Conservation (phyloP, 176 grass and related monocot genomes). For the Aegilops bicornis region DNA sequence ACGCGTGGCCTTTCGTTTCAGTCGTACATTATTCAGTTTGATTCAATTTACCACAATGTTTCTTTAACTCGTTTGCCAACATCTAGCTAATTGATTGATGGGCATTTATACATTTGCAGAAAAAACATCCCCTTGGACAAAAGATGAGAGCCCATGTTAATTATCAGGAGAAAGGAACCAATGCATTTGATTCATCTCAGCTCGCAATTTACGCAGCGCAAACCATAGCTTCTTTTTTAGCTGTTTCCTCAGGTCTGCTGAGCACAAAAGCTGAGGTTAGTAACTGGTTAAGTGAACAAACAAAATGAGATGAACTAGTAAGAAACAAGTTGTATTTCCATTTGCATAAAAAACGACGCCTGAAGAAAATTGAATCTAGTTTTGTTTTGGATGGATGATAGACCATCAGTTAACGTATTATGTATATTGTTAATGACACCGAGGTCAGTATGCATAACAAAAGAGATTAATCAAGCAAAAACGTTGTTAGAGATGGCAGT, state of each 20-base stretch:
- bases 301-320: background rate
- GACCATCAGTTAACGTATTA: background rate
- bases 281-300: background rate
- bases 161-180: background rate
- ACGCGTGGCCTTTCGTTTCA: background rate
- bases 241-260: constrained; percentile 21
- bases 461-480: background rate
- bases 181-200: background rate
- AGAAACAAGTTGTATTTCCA: background rate
- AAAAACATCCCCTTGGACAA: background rate
- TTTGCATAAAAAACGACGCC: background rate
- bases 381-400: background rate
- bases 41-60: background rate
- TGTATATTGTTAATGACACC: background rate
- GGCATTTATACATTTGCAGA: background rate
- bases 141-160: background rate
- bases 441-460: background rate
- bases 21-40: background rate
- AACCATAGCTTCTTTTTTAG: background rate
- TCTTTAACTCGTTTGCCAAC: background rate
- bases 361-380: background rate
- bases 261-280: constrained; percentile 16
- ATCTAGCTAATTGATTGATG: background rate
- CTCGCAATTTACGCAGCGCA: constrained; percentile 7
- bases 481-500: background rate